Conservation (phyloP, 805 yeast species). For the Lipomyces sp. region DNA sequence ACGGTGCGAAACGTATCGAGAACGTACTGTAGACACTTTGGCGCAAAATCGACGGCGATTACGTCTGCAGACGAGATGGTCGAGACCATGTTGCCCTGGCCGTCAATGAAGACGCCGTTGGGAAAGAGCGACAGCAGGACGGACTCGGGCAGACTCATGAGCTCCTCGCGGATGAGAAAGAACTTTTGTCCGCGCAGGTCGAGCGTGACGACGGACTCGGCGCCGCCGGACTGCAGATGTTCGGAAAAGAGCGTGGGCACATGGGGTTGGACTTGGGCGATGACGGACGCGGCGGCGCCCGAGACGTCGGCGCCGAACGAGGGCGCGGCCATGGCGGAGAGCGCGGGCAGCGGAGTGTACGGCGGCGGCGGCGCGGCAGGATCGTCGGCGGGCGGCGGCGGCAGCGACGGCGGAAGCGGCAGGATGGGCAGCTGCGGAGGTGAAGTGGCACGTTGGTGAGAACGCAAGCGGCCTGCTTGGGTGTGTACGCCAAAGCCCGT, state of each 20-base stretch:
- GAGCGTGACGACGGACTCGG: slow-evolving; percentile 40
- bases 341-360: slow-evolving; percentile 19
- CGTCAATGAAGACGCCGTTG: slow-evolving; percentile 81
- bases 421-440: neutral
- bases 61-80: slow-evolving; percentile 58
- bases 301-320: slow-evolving; percentile 13
- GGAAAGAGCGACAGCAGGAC: slow-evolving; percentile 83
- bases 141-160: slow-evolving; percentile 89
- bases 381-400: slow-evolving; percentile 10
- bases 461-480: too few relatives aligned
- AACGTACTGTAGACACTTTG: slow-evolving; percentile 81
- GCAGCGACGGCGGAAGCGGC: slow-evolving; percentile 3
- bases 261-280: slow-evolving; percentile 14
- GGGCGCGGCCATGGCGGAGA: slow-evolving; percentile 9
- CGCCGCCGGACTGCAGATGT: neutral
- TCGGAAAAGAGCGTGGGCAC: slow-evolving; percentile 2
- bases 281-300: slow-evolving; percentile 8
- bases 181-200: slow-evolving; percentile 73
- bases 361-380: slow-evolving; percentile 25
- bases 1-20: slow-evolving; percentile 57
- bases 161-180: slow-evolving; percentile 78
- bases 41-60: slow-evolving; percentile 52
- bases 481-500: too few relatives aligned
- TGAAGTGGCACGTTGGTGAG: too few relatives aligned
- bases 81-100: slow-evolving; percentile 70